These are phyloP conservation scores for Thalassiosira exigua DNA, from an alignment of 352 stramenopile genomes.

Conservation along the genomic window DNA sequence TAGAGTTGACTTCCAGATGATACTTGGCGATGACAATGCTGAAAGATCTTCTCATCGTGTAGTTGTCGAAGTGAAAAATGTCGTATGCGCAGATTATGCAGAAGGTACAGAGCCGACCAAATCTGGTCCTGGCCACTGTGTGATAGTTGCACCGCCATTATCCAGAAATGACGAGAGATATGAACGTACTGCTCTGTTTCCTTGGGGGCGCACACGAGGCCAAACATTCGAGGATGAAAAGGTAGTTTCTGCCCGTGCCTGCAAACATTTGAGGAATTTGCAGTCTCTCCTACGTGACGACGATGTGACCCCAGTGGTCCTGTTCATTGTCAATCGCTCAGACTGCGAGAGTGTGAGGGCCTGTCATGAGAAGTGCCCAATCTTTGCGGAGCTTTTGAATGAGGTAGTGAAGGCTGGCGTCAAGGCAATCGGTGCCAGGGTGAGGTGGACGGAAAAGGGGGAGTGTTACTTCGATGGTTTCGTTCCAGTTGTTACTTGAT, in stretches of 20 bases:
- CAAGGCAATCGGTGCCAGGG: conserved; percentile 64
- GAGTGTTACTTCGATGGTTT: conserved; percentile 49
- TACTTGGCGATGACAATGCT: conserved; percentile 11
- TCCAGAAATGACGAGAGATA: conserved; percentile 37
- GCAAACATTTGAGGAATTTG: conserved; percentile 80
- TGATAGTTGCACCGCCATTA: conserved; percentile 34
- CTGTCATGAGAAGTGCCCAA: conserved; percentile 72
- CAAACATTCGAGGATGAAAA: conserved; percentile 77
- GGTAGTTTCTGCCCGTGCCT: conserved; percentile 80
- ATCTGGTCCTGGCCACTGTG: conserved; percentile 46
- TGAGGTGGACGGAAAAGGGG: conserved; percentile 66
- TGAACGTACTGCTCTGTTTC: conserved; percentile 74
- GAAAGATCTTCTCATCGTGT: conserved; percentile 23
- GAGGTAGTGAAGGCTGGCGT: conserved; percentile 64
- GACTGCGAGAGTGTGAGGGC: conserved; percentile 73
- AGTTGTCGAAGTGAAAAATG: conserved; percentile 65
- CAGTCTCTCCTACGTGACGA: conserved; percentile 50
- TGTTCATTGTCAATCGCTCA: conserved; percentile 76
- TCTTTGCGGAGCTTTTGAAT: conserved; percentile 69
- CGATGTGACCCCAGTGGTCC: conserved; percentile 56
- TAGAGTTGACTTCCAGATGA: conserved; percentile 58
- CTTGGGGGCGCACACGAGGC: conserved; percentile 71
- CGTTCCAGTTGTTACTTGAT: no score
- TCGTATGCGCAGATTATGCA: conserved; percentile 59
- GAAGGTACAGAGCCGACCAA: conserved; percentile 37